Conservation (phyloP, 208 protist species). For the Trypanosoma boissoni region DNA sequence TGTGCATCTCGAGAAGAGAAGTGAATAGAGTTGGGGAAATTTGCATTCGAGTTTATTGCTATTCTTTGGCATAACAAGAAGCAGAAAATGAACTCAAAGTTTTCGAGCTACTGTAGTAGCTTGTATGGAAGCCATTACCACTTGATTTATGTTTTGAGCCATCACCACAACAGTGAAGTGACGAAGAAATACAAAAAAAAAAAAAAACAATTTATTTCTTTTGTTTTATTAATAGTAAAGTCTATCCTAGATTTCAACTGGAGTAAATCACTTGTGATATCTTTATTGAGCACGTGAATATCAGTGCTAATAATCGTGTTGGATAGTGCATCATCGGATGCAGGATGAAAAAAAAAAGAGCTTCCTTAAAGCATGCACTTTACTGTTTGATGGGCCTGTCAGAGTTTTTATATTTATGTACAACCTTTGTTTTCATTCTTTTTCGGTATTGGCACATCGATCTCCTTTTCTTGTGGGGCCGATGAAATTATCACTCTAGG, state of each 20-base stretch:
- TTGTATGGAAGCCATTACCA: conserved; percentile 31
- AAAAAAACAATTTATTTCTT: conserved; percentile 42
- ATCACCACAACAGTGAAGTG: conserved; percentile 38
- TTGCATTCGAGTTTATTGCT: conserved; percentile 93
- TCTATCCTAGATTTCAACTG: conserved; percentile 27
- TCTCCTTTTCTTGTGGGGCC: conserved; percentile 31
- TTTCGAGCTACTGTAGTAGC: conserved; percentile 46
- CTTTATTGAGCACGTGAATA: conserved; percentile 40
- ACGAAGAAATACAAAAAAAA: conserved; percentile 43
- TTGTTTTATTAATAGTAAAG: conserved; percentile 41
- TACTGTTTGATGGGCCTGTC: conserved; percentile 38
- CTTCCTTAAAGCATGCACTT: conserved; percentile 31
- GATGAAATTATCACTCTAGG: conserved; percentile 13
- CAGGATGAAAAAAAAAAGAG: conserved; percentile 33
- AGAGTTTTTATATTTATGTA: conserved; percentile 28
- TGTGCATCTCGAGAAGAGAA: conserved; percentile 94
- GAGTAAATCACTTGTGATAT: conserved; percentile 25
- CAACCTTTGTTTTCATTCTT: conserved; percentile 35
- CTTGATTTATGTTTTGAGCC: conserved; percentile 44
- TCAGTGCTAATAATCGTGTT: conserved; percentile 29
- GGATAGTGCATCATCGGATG: conserved; percentile 6
- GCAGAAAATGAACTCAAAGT: conserved; percentile 22
- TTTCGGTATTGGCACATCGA: conserved; percentile 24
- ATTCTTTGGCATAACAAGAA: conserved; percentile 58
- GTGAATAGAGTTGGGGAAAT: conserved; percentile 92